Base-by-base conservation (phyloP, 805 yeast species). In the Kluyveromyces siamensis region DNA sequence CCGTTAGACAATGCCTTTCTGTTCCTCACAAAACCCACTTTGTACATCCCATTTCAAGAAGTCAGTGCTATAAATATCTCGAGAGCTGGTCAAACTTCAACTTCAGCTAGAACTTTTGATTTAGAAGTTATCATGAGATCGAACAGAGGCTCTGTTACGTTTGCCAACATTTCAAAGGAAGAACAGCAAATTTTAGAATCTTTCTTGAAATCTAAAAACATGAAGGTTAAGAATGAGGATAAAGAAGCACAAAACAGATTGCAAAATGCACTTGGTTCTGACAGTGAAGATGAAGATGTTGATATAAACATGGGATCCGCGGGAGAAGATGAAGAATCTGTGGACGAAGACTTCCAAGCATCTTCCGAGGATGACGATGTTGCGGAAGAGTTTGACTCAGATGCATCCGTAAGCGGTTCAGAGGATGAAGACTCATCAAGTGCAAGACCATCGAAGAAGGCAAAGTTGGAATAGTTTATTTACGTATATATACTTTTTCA, bases 21-120 rank as follows among this genome's bases (percentile, higher is more conserved):
- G 53, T 91, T 93, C 63, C 83, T 91, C 44, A 89, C 96, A 21
- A 93, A 93, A 65, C 96, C 99, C 41, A 89, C 97, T 0, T 80
- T 93, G 39, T 86, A 86, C 65, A 86, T 93, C 54, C 96, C 97
- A 49, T 85, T 80, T 65, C 72, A 85, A 0, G 98, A 93, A 58
- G 79, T 93, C 38, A 72, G 82, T 46, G 76, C 74, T 39, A 81
- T 93, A 33, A 80, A 85, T 37, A 84, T 93, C 71, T 85, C 96
- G 4, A 83, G 99, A 68, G 86, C 93, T 9, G 96, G 96, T 9
- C 80, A 80, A 43, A 81, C 89, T 1, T 77, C 81, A 1, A 75
- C 87, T 1, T 71, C 83, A 2, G 84, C 95, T 30, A 81, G 96
- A 62, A 93, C 98, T 0, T 93, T 93, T 67, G 99, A 93, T 68